A percentile compares a stretch with the other conserved stretches of the same genome.
phyloP scores from a whole-genome alignment of 2,329 filamentous ascomycete species.

The Ophiostoma fasciatum region DNA sequence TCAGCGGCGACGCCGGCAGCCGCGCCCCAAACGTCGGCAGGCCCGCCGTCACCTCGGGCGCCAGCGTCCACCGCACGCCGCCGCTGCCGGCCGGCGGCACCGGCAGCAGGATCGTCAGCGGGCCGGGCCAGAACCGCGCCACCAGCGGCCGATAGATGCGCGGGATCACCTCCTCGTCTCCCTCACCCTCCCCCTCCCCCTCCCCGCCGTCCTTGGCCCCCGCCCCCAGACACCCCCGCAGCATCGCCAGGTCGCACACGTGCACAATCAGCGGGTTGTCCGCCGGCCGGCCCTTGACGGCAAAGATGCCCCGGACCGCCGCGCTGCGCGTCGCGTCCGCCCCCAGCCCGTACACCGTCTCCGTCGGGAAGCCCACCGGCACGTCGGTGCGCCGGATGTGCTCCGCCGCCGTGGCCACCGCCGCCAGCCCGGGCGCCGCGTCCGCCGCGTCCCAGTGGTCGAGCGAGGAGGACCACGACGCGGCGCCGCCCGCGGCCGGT shows the following conservation, averaged over 20 bases:
- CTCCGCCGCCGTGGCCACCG: constrained; percentile 49
- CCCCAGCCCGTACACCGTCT: constrained; percentile 95
- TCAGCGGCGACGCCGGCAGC: constrained; percentile 77
- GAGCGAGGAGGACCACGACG: not conserved
- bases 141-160: constrained; percentile 66
- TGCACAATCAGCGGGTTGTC: constrained; percentile 96
- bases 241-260: constrained; percentile 65
- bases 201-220: too few relatives aligned
- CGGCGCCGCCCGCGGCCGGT: too few relatives aligned
- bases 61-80: constrained; percentile 31
- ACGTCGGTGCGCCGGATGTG: constrained; percentile 49
- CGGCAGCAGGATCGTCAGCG: constrained; percentile 77
- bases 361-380: constrained; percentile 90
- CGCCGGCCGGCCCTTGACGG: constrained; percentile 74
- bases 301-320: constrained; percentile 83
- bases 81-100: constrained; percentile 35
- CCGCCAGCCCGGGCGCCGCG: constrained; percentile 18
- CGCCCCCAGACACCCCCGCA: constrained; percentile 44
- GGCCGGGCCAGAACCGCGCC: constrained; percentile 81
- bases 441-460: constrained; percentile 25
- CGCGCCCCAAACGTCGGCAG: constrained; percentile 75
- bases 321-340: constrained; percentile 79
- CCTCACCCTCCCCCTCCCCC: too few relatives aligned
- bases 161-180: constrained; percentile 41
- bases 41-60: constrained; percentile 82